phyloP scores from a whole-genome alignment of 2,329 filamentous ascomycete species.

The Fusarium dimerum region DNA sequence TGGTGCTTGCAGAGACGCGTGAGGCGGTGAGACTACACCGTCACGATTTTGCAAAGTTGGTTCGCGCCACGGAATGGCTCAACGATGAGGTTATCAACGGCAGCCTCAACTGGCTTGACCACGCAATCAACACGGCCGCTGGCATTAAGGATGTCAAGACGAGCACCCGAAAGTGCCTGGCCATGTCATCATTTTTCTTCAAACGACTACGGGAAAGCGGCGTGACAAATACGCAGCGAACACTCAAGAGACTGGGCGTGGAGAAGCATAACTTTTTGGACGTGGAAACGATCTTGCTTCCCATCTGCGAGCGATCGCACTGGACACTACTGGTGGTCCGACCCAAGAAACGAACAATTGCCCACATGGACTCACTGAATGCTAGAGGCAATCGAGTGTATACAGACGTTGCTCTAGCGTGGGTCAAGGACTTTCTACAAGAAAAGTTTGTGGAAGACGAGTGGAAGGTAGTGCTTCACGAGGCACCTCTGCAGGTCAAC shows the following conservation, averaged over 20 bases:
- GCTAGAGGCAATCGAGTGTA: conserved; percentile 41
- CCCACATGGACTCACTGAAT: conserved; percentile 70
- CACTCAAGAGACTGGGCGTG: conserved; percentile 58
- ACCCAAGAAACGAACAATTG: conserved; percentile 59
- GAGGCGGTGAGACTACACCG: conserved; percentile 51
- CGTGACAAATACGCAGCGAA: conserved; percentile 50
- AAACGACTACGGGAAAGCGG: conserved; percentile 52
- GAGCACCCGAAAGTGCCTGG: conserved; percentile 58
- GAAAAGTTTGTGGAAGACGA: conserved; percentile 55
- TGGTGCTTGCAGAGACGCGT: conserved; percentile 45
- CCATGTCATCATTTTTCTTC: conserved; percentile 68
- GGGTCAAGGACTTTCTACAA: conserved; percentile 58
- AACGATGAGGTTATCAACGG: conserved; percentile 78
- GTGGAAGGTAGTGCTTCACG: conserved; percentile 57
- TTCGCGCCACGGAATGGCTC: conserved; percentile 62
- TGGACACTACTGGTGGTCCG: conserved; percentile 74
- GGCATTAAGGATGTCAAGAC: conserved; percentile 51
- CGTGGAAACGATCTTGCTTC: conserved; percentile 69
- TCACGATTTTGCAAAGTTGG: conserved; percentile 65
- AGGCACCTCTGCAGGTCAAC: conserved; percentile 62
- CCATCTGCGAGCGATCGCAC: conserved; percentile 64
- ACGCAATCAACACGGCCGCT: conserved; percentile 56
- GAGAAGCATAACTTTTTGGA: conserved; percentile 61
- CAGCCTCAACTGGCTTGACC: conserved; percentile 61
- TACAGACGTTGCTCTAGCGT: conserved; percentile 47